phyloP scores from a whole-genome alignment of 75 land plant species.

The Sequoia sempervirens region DNA sequence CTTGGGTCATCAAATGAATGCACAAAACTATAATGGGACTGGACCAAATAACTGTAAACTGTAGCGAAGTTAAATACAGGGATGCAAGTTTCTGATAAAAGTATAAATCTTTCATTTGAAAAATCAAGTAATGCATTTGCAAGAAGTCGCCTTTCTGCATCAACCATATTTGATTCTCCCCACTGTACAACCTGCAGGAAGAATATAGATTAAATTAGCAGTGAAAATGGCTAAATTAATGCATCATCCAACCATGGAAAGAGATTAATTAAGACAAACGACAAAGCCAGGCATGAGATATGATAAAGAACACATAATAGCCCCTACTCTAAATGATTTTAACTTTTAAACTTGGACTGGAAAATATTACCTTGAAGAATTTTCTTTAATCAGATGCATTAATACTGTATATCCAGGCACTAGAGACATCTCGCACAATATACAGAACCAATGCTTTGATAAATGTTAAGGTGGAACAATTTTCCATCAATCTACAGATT shows the following conservation, averaged over 20 bases:
- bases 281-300: neutral
- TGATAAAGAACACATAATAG: neutral
- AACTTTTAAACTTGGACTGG: too few species aligned
- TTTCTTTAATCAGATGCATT: too few species aligned
- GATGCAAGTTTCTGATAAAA: constrained; percentile 65
- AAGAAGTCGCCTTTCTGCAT: constrained; percentile 65
- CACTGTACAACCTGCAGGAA: constrained; percentile 36
- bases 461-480: neutral
- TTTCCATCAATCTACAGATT: neutral
- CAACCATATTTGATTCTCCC: constrained; percentile 70
- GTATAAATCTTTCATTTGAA: constrained; percentile 60
- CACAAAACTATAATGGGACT: constrained; percentile 54
- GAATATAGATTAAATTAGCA: neutral
- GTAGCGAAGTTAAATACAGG: constrained; percentile 54
- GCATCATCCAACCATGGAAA: neutral
- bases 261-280: neutral
- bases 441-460: too few species aligned
- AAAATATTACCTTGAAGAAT: too few species aligned
- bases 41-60: constrained; percentile 39
- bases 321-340: neutral
- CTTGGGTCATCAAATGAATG: constrained; percentile 56
- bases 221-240: neutral
- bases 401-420: too few species aligned
- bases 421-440: too few species aligned
- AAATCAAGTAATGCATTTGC: constrained; percentile 72